Evolutionary conservation across 768 basidiomycete genomes (phyloP).

Genomic region (Lactarius hatsudake): DNA sequence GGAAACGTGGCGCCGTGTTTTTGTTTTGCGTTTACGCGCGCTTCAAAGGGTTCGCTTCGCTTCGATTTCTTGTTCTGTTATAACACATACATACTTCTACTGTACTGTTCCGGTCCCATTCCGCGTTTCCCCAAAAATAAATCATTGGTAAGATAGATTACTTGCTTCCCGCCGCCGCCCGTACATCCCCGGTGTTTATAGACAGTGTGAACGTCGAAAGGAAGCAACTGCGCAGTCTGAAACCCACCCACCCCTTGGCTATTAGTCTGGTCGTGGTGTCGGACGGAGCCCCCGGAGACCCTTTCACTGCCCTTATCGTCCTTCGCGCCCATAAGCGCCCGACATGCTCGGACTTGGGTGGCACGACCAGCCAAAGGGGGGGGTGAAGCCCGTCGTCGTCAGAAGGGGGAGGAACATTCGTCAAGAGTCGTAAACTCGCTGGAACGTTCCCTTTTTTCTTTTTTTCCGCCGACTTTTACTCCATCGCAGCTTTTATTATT

Average conservation of each 20-base stretch:
- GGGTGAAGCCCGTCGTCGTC: constrained; percentile 4
- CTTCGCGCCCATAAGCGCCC: constrained; percentile 14
- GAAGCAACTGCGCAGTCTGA: neutral
- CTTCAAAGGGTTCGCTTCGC: neutral
- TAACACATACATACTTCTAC: neutral
- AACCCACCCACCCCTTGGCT: neutral
- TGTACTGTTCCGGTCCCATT: constrained; percentile 20
- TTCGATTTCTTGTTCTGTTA: neutral
- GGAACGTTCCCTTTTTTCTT: constrained; percentile 18
- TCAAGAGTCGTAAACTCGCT: neutral
- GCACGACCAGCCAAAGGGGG: neutral
- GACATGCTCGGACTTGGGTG: constrained; percentile 13
- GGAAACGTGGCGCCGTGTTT: no score
- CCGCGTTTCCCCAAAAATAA: constrained; percentile 3
- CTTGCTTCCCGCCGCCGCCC: neutral
- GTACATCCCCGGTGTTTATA: neutral
- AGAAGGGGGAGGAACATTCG: constrained; percentile 17
- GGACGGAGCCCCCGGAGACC: constrained; percentile 9
- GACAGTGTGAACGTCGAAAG: neutral
- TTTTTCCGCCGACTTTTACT: neutral
- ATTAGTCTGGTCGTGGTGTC: neutral
- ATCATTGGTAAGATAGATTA: neutral
- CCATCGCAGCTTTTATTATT: neutral
- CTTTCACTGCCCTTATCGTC: neutral
- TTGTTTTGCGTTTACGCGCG: neutral